Base-by-base conservation (phyloP, 306 rosid genomes). In the Trifolium dubium region DNA sequence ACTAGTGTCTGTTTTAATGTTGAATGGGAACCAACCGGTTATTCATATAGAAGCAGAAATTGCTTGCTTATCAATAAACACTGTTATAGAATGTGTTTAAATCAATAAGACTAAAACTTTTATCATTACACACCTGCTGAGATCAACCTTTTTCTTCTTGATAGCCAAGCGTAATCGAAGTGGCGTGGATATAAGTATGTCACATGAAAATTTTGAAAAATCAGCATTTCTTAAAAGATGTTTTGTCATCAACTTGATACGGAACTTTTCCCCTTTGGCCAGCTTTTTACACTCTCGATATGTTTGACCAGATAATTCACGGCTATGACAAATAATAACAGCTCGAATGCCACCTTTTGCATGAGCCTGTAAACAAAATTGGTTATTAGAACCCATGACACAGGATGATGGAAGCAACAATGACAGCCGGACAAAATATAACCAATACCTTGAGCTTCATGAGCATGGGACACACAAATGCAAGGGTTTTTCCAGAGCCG, bases 401-500 rank as follows among this genome's bases (percentile, higher is more conserved):
- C 10, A 47, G 67, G 47, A 62, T 28, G 54, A 59, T 50, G 64
- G 71, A 56, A 50, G 44, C 46, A 72, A 41, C 18, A 65, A 66
- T 75, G 17, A 47, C 14, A 59, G 40, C 19, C 46, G 6, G 75
- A 79, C 44, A 75, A 71, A 6, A 56, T 15, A 61, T 28, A 31
- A 80, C 46, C 13, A 80, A 67, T 86, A 89, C 99, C 99, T 89
- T 86, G 30, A 94, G 96, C 78, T 86, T 94, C 85, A 94, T 88
- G 64, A 94, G 96, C 89, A 92, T 87, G 46, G 99, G 99, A 67
- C 88, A 90, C 46, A 88, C 90, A 79, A 94, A 94, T 46, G 95
- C 97, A 79, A 94, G 72, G 69, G 97, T 94, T 85, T 94, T 94
- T 37, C 99, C 99, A 53, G 99, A 92, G 19, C 99, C 99, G 18